These are phyloP conservation scores for Pascua guehoae DNA, from an alignment of 1,284 basidiomycete genomes.

Conservation along the genomic window DNA sequence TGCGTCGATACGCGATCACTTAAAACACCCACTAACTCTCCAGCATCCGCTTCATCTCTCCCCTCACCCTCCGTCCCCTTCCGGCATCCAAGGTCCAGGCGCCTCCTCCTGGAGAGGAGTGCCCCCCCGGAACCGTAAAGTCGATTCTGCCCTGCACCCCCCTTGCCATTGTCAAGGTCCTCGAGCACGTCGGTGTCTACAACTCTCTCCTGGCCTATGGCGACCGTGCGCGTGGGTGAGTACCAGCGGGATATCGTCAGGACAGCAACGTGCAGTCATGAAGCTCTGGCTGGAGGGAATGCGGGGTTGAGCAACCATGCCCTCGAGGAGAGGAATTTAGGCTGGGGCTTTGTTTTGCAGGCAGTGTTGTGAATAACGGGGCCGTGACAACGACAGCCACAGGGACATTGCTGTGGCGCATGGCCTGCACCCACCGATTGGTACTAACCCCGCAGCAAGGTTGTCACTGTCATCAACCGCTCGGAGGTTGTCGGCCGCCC, in stretches of 20 bases:
- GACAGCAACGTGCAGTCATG: too few relatives aligned
- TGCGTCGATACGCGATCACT: conserved; percentile 44
- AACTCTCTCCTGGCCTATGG: conserved; percentile 88
- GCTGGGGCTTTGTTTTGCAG: background rate
- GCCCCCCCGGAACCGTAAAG: conserved; percentile 57
- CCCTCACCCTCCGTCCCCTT: conserved; percentile 46
- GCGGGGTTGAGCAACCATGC: background rate
- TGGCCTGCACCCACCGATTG: background rate
- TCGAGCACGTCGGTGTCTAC: conserved; percentile 88
- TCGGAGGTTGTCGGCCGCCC: conserved; percentile 87
- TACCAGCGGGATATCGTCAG: too few relatives aligned
- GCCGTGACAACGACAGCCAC: too few relatives aligned
- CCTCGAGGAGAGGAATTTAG: background rate
- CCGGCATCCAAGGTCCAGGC: conserved; percentile 38
- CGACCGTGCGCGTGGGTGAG: conserved; percentile 68
- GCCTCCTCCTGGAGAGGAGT: conserved; percentile 47
- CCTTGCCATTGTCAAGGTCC: conserved; percentile 89
- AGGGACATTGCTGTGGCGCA: background rate
- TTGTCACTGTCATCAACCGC: conserved; percentile 33
- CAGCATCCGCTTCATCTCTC: conserved; percentile 65
- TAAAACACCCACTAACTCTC: background rate
- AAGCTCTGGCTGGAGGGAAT: background rate
- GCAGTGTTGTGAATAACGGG: background rate
- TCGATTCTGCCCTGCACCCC: conserved; percentile 94
- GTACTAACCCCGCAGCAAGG: conserved; percentile 15